These are phyloP conservation scores for Phytophthora sp. DNA, from an alignment of 352 stramenopile species.

Conservation along the genomic window DNA sequence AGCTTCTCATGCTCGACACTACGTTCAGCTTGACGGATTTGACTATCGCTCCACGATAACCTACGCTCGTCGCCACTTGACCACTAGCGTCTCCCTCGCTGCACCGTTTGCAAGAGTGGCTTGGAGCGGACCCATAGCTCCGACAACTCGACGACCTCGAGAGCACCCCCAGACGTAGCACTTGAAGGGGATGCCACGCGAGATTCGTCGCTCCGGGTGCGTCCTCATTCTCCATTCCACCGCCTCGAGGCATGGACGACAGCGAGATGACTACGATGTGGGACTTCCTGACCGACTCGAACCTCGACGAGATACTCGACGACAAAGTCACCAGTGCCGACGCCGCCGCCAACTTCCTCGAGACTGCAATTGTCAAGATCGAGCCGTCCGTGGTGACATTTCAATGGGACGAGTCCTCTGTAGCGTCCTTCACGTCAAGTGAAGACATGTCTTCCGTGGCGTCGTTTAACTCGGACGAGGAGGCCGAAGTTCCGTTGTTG, in stretches of 20 bases:
- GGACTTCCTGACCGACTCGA: slow-evolving; percentile 13
- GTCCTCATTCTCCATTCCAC: slow-evolving; percentile 8
- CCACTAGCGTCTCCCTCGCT: not conserved
- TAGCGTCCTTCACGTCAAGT: not conserved
- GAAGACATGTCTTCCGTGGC: not conserved
- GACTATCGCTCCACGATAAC: not conserved
- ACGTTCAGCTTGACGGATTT: not conserved
- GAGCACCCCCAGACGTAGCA: not conserved
- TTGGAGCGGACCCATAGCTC: not conserved
- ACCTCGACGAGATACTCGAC: slow-evolving; percentile 5
- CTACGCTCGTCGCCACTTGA: not conserved
- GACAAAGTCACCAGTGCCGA: not conserved
- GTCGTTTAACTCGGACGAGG: not conserved
- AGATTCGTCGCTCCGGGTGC: not conserved
- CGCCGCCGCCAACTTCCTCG: not conserved
- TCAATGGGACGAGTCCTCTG: not conserved
- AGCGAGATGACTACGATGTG: slow-evolving; percentile 11
- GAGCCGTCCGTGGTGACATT: not conserved
- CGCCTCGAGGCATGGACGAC: slow-evolving; percentile 10
- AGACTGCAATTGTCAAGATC: not conserved
- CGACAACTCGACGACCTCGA: slow-evolving; percentile 20
- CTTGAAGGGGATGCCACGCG: too few species aligned
- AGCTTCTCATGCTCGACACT: not conserved
- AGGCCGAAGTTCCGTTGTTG: not conserved
- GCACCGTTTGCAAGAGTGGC: slow-evolving; percentile 8